Evolutionary conservation across 805 yeast species (phyloP).

Genomic region (Saccharomycopsis sp.): DNA sequence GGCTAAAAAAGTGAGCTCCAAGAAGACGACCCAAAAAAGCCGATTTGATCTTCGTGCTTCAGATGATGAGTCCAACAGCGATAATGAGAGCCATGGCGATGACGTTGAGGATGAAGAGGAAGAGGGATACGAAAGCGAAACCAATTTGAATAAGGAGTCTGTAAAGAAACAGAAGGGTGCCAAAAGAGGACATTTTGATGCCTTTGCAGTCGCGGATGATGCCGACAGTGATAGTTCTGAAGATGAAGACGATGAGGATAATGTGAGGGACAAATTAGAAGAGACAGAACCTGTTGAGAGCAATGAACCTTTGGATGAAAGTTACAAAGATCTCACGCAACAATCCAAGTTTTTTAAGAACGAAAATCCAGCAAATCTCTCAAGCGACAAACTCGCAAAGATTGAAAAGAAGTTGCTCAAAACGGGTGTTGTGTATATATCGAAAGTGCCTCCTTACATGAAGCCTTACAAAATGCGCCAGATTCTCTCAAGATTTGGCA

Average conservation of each 20-base stretch:
- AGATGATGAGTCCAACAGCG: constrained; percentile 2
- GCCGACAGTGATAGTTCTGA: constrained; percentile 25
- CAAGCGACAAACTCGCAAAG: constrained; percentile 30
- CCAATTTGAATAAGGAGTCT: constrained; percentile 16
- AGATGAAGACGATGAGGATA: constrained; percentile 23
- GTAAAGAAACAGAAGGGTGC: constrained; percentile 13
- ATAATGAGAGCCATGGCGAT: constrained; percentile 9
- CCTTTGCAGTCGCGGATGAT: constrained; percentile 12
- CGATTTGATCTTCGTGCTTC: not conserved
- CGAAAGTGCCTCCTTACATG: constrained; percentile 94
- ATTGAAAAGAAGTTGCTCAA: constrained; percentile 44
- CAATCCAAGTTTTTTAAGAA: constrained; percentile 13
- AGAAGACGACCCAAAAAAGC: not conserved
- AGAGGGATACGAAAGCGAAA: not conserved
- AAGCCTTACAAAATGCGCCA: constrained; percentile 87
- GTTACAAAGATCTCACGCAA: constrained; percentile 16
- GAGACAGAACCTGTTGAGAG: not conserved
- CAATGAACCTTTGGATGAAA: constrained; percentile 13
- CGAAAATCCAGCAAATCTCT: constrained; percentile 18
- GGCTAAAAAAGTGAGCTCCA: not conserved
- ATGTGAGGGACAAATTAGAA: not conserved
- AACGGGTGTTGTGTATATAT: constrained; percentile 90
- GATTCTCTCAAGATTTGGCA: constrained; percentile 74
- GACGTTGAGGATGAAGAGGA: constrained; percentile 9
- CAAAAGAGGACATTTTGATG: constrained; percentile 13